Percentiles rank a stretch among this genome's conserved stretches.
Conservation (phyloP, 345 rosid species). For the Eucalyptus regnans region DNA sequence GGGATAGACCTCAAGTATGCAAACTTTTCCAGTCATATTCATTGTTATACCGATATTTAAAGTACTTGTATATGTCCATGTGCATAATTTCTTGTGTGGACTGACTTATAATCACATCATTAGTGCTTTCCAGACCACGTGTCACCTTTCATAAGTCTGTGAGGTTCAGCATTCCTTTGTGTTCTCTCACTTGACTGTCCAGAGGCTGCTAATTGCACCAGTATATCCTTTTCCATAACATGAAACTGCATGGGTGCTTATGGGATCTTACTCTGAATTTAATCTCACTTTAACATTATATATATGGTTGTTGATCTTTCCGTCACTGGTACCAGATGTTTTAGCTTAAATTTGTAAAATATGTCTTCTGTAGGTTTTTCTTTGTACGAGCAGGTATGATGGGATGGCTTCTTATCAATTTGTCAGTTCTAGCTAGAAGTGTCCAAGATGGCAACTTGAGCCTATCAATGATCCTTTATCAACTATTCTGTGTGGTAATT, state of each 20-base stretch:
- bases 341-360: background rate
- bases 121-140: background rate
- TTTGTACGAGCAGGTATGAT: conserved; percentile 97
- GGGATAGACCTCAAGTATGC: conserved; percentile 90
- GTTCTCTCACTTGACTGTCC: background rate
- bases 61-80: background rate
- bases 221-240: background rate
- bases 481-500: conserved; percentile 69
- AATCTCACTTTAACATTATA: background rate
- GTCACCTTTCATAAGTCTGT: background rate
- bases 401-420: conserved; percentile 94
- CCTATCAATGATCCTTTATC: conserved; percentile 78
- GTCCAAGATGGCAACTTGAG: conserved; percentile 36
- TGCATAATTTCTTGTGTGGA: background rate
- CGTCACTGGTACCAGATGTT: background rate
- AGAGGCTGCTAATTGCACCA: background rate
- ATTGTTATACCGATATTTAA: background rate
- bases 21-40: background rate
- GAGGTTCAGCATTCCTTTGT: background rate
- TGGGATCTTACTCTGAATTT: background rate
- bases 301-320: background rate
- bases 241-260: background rate
- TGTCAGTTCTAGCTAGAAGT: conserved; percentile 75
- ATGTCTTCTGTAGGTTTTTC: conserved; percentile 49
- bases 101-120: background rate